Evolutionary conservation across 768 basidiomycete species (phyloP).

Genomic region (Calvatia gigantea): DNA sequence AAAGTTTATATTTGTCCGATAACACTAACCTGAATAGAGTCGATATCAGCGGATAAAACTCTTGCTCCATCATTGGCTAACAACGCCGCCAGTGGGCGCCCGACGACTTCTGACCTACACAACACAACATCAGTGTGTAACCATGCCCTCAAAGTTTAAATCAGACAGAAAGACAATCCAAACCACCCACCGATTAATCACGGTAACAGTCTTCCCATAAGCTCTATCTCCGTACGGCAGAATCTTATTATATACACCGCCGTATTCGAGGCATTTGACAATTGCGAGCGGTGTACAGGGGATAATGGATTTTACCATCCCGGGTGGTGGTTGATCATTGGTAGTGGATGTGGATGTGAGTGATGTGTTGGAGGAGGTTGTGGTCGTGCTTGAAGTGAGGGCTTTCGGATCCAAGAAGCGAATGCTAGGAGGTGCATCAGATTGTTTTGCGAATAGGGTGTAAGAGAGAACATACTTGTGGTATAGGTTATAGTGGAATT

Average conservation of each 20-base stretch:
- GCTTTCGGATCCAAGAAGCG: conserved; percentile 86
- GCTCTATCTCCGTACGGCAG: conserved; percentile 94
- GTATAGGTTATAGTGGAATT: conserved; percentile 92
- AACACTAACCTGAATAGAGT: conserved; percentile 71
- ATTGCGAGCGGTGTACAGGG: conserved; percentile 97
- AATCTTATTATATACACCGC: conserved; percentile 90
- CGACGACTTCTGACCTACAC: conserved; percentile 92
- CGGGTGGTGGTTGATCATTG: conserved; percentile 68
- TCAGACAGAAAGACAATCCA: not conserved
- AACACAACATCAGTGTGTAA: conserved; percentile 9
- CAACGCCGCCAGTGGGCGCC: conserved; percentile 92
- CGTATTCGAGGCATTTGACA: conserved; percentile 89
- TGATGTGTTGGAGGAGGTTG: conserved; percentile 25
- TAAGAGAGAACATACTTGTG: conserved; percentile 68
- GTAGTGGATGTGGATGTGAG: conserved; percentile 24
- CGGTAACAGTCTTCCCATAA: conserved; percentile 88
- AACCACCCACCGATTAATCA: conserved; percentile 91
- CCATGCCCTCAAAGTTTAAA: not conserved
- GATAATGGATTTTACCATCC: conserved; percentile 92
- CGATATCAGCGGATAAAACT: conserved; percentile 93
- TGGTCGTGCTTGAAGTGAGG: conserved; percentile 46
- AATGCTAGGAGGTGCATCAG: conserved; percentile 50
- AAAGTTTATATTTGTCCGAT: not conserved
- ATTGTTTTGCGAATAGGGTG: not conserved
- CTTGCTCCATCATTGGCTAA: conserved; percentile 95